Evolutionary conservation across 208 protist genomes (phyloP).

Genomic region (Entamoeba dispar): DNA sequence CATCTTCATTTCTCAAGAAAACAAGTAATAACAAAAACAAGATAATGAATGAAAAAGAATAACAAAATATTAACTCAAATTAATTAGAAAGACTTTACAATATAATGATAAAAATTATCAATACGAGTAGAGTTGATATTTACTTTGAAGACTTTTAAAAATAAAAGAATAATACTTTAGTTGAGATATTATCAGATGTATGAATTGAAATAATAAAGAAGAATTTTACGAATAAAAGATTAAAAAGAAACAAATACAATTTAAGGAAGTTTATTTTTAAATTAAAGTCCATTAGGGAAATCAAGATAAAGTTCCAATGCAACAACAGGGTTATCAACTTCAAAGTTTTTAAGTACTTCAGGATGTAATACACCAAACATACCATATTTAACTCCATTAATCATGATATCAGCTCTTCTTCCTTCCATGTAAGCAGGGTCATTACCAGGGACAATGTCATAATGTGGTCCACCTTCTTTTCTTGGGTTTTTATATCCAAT

Average conservation of each 20-base stretch:
- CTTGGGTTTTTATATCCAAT: background rate
- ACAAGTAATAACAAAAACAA: too few relatives aligned
- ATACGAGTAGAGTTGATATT: too few relatives aligned
- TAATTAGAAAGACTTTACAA: too few relatives aligned
- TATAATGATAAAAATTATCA: too few relatives aligned
- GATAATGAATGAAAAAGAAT: too few relatives aligned
- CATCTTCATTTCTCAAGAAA: too few relatives aligned
- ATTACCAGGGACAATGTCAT: background rate
- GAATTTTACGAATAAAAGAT: too few relatives aligned
- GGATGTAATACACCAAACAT: slow-evolving; percentile 11
- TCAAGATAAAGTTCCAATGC: slow-evolving; percentile 30
- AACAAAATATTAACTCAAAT: too few relatives aligned
- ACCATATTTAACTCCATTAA: slow-evolving; percentile 14
- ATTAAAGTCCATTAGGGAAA: background rate
- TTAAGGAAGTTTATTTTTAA: background rate
- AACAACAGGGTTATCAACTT: slow-evolving; percentile 9
- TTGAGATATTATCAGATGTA: too few relatives aligned
- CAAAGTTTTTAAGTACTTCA: slow-evolving; percentile 18
- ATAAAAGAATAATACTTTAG: too few relatives aligned
- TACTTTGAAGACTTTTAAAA: too few relatives aligned
- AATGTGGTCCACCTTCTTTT: background rate
- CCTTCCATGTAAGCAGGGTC: background rate
- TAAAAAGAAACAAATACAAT: too few relatives aligned
- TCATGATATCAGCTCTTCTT: slow-evolving; percentile 7
- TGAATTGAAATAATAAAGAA: slow-evolving; percentile 8